Evolutionary conservation across 352 stramenopile genomes (phyloP).

Genomic region (Plasmopara muralis): DNA sequence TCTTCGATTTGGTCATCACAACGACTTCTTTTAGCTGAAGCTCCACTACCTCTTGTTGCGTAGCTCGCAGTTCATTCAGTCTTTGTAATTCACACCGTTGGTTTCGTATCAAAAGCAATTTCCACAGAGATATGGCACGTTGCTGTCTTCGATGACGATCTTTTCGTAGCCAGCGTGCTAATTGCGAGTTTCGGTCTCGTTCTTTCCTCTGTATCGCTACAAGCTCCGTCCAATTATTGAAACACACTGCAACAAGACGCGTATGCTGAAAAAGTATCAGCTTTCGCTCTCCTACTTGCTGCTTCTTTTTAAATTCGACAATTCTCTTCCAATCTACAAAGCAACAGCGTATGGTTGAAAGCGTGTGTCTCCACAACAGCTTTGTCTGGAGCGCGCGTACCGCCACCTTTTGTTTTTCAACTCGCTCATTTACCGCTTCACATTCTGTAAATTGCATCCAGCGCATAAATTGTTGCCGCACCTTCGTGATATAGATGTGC

Average conservation of each 20-base stretch:
- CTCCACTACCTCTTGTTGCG: constrained; percentile 13
- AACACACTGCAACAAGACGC: constrained; percentile 8
- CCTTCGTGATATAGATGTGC: constrained; percentile 29
- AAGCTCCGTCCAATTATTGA: constrained; percentile 15
- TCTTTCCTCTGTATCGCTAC: constrained; percentile 4
- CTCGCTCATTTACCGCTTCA: constrained; percentile 15
- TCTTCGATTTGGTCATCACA: constrained; percentile 9
- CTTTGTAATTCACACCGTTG: constrained; percentile 14
- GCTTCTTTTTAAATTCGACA: constrained; percentile 6
- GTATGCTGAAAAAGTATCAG: constrained; percentile 12
- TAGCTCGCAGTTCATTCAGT: constrained; percentile 5
- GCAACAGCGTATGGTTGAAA: constrained; percentile 18
- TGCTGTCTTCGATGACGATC: constrained; percentile 8
- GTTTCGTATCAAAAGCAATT: constrained; percentile 16
- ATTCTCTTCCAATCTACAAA: constrained; percentile 26
- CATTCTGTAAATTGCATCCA: constrained; percentile 21
- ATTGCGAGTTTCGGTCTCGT: constrained; percentile 9
- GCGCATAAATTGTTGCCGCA: constrained; percentile 28
- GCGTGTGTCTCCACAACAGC: constrained; percentile 33
- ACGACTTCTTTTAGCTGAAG: constrained; percentile 15
- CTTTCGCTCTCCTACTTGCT: constrained; percentile 11
- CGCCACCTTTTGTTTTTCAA: constrained; percentile 16
- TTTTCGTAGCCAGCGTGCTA: constrained; percentile 12
- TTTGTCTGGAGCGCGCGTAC: constrained; percentile 30
- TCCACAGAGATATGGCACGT: constrained; percentile 16